Percentiles rank a stretch among this genome's conserved stretches.
phyloP scores from a whole-genome alignment of 345 rosid genomes.

The Brassica nigra region DNA sequence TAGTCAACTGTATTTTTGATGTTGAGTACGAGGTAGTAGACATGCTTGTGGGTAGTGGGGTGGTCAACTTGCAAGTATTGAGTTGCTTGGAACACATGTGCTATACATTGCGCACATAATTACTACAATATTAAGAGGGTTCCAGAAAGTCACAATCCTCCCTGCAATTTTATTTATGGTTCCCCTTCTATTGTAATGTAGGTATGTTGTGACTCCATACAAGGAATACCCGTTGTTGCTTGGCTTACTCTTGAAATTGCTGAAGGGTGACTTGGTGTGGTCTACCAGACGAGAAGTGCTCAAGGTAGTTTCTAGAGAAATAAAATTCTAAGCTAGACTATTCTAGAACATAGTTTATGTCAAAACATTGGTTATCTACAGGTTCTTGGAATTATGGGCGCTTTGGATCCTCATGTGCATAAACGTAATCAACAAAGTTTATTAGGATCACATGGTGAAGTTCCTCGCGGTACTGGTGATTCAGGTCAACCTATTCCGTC shows the following conservation, averaged over 20 bases:
- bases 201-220: slow-evolving; percentile 96
- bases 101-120: slow-evolving; percentile 18
- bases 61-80: slow-evolving; percentile 30
- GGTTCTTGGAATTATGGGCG: slow-evolving; percentile 99
- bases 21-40: slow-evolving; percentile 7
- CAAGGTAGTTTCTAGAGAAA: slow-evolving; percentile 61
- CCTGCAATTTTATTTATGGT: slow-evolving; percentile 16
- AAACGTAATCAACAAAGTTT: slow-evolving; percentile 81
- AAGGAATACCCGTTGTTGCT: slow-evolving; percentile 89
- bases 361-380: slow-evolving; percentile 42
- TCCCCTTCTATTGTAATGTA: slow-evolving; percentile 38
- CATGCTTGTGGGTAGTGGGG: slow-evolving; percentile 14
- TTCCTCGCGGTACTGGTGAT: slow-evolving; percentile 83
- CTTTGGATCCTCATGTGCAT: slow-evolving; percentile 94
- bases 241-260: slow-evolving; percentile 90
- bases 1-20: slow-evolving; percentile 17
- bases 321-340: slow-evolving; percentile 23
- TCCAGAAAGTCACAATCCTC: slow-evolving; percentile 11
- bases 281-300: slow-evolving; percentile 97
- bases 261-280: slow-evolving; percentile 96
- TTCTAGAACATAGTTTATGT: slow-evolving; percentile 29
- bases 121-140: slow-evolving; percentile 16
- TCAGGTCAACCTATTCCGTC: slow-evolving; percentile 90
- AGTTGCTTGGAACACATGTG: slow-evolving; percentile 15
- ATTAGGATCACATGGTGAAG: slow-evolving; percentile 89